Evolutionary conservation across 208 protist species (phyloP), one percentile per base, ranked within the genome.

Genomic region (Trypanosoma lewisi): DNA sequence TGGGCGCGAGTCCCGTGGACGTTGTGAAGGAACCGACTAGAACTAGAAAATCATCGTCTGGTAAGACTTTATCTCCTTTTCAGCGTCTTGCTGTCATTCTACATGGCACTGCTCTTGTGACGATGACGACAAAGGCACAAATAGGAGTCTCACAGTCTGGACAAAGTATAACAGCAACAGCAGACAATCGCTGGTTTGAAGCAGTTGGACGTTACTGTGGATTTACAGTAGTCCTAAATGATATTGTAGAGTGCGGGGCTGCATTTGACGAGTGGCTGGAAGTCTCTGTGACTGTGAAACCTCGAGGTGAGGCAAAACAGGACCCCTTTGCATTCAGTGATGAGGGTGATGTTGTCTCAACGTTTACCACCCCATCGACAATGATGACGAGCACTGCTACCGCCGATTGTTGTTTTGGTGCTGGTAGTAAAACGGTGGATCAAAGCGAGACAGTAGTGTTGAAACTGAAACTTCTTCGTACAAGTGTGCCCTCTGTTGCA

Each of bases 101-200:
- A 30, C 89, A 93, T 63, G 76, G 74, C 63, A 64, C 77, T 44
- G 86, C 78, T 45, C 70, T 93, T 4, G 72, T 95, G n/a, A 85
- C 84, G 4, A 75, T 86, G 45, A 78, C 78, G 0, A 73, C 80
- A 58, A 81, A 83, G 53, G 89, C 89, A 2, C 89, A 95, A 56
- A 56, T 83, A 16, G 77, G 85, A 17, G 52, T 80, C 8, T 59
- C 21, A 8, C 44, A 58, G 0, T 14, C 9, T 41, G 23, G 7
- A 23, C 14, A 21, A 36, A 17, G 27, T 34, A 59, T 56, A n/a
- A 52, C 51, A 2, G 56, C 61, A 30, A 54, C 53, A 0, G 67
- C 82, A 0, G 74, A 83, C 25, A 39, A 39, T 28, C 80, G 85
- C 12, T 93, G 85, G 84, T 67, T 92, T 2, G 77, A 75, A 11